Evolutionary conservation across 805 yeast genomes (phyloP).

Genomic region (Kluyveromyces starmeri): DNA sequence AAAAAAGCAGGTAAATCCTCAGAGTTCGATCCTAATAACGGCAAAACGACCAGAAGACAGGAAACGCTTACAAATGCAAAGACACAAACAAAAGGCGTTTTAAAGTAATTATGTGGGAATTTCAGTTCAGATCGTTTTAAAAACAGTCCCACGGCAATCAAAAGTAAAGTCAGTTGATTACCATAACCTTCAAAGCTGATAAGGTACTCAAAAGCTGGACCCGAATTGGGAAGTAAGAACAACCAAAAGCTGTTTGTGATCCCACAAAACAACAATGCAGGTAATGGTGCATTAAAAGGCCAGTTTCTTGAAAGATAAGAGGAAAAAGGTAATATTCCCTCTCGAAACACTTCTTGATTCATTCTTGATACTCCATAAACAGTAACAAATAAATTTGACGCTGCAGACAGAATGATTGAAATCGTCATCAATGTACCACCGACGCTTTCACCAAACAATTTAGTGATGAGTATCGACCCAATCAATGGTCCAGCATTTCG

Average conservation of each 20-base stretch:
- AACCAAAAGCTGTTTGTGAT: slow-evolving; percentile 29
- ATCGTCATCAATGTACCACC: slow-evolving; percentile 49
- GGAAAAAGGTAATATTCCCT: slow-evolving; percentile 52
- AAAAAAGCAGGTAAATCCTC: slow-evolving; percentile 19
- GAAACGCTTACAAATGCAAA: slow-evolving; percentile 38
- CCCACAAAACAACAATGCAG: slow-evolving; percentile 34
- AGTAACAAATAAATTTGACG: slow-evolving; percentile 55
- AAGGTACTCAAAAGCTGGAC: slow-evolving; percentile 33
- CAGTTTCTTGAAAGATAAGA: slow-evolving; percentile 43
- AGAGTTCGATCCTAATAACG: slow-evolving; percentile 23
- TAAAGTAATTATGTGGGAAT: slow-evolving; percentile 40
- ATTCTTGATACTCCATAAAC: slow-evolving; percentile 50
- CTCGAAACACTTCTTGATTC: slow-evolving; percentile 57
- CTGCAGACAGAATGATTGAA: slow-evolving; percentile 52
- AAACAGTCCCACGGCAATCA: slow-evolving; percentile 50
- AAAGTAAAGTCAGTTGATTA: slow-evolving; percentile 38
- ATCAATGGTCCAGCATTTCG: slow-evolving; percentile 47
- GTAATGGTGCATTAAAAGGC: slow-evolving; percentile 50
- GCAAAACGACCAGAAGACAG: slow-evolving; percentile 42
- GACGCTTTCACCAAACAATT: slow-evolving; percentile 41
- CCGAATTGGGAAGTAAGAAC: slow-evolving; percentile 28
- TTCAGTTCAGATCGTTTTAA: slow-evolving; percentile 44
- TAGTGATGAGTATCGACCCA: slow-evolving; percentile 50
- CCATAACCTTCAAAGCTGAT: slow-evolving; percentile 41
- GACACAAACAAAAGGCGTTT: slow-evolving; percentile 43